Conservation (phyloP, 192 early-diverging fungal genomes). For the Kappamyces sp. region DNA sequence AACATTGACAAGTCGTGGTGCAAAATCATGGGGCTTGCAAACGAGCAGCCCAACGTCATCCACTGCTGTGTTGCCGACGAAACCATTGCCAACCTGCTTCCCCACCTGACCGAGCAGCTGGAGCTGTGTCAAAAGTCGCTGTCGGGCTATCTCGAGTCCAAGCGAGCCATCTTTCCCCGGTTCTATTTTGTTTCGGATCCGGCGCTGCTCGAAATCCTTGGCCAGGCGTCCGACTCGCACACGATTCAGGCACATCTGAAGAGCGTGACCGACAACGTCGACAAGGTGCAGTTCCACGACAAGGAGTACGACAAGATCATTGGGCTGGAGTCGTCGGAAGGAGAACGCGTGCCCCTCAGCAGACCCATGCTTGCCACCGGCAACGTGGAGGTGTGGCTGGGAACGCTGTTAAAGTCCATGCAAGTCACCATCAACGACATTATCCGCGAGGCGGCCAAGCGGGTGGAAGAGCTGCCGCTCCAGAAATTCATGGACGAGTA, state of each 20-base stretch:
- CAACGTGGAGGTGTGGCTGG: slow-evolving; percentile 59
- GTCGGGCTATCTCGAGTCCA: slow-evolving; percentile 57
- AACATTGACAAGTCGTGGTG: slow-evolving; percentile 64
- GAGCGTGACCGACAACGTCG: slow-evolving; percentile 56
- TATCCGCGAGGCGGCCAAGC: slow-evolving; percentile 47
- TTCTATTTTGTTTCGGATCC: slow-evolving; percentile 65
- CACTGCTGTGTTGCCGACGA: slow-evolving; percentile 60
- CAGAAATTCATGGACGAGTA: slow-evolving; percentile 64
- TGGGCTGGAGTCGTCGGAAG: slow-evolving; percentile 52
- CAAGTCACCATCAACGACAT: slow-evolving; percentile 56
- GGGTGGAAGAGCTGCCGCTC: slow-evolving; percentile 54
- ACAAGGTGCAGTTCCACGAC: slow-evolving; percentile 55
- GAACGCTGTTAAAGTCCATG: slow-evolving; percentile 50
- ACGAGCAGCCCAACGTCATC: slow-evolving; percentile 63
- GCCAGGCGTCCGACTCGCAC: slow-evolving; percentile 60
- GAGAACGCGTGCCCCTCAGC: slow-evolving; percentile 47
- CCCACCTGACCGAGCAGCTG: slow-evolving; percentile 57
- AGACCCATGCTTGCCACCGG: slow-evolving; percentile 55
- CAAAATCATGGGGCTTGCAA: slow-evolving; percentile 60
- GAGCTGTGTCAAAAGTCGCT: slow-evolving; percentile 63
- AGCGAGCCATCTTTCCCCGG: slow-evolving; percentile 58
- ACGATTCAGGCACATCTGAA: slow-evolving; percentile 60
- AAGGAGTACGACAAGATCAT: slow-evolving; percentile 65
- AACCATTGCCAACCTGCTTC: slow-evolving; percentile 58
- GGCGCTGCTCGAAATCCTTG: slow-evolving; percentile 56